These are phyloP conservation scores for Fraxinus americana DNA, from an alignment of 257 asterid genomes.

Conservation along the genomic window DNA sequence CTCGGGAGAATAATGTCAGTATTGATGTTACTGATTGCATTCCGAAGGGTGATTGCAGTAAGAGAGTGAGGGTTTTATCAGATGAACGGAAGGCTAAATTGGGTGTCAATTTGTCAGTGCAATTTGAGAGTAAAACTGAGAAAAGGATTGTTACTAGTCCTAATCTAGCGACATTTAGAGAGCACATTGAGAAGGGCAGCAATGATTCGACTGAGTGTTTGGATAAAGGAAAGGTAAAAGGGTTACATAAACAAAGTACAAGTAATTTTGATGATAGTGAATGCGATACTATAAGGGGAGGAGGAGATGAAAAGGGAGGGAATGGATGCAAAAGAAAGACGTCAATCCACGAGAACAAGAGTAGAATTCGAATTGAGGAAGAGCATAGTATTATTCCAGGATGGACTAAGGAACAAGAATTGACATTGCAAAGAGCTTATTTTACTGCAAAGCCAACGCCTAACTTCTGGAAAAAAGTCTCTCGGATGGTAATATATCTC, in stretches of 20 bases:
- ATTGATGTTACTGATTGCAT: slow-evolving; percentile 6
- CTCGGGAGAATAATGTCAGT: slow-evolving; percentile 5
- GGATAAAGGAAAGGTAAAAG: slow-evolving; percentile 19
- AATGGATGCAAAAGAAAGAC: slow-evolving; percentile 28
- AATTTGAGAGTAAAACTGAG: slow-evolving; percentile 19
- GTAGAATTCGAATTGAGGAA: slow-evolving; percentile 39
- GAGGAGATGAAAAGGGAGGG: slow-evolving; percentile 18
- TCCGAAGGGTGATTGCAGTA: slow-evolving; percentile 19
- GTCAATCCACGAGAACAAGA: slow-evolving; percentile 50
- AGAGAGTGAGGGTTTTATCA: slow-evolving; percentile 17
- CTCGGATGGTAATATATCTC: slow-evolving; percentile 67
- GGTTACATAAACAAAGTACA: background rate
- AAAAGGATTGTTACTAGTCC: too few relatives aligned
- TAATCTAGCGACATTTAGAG: too few relatives aligned
- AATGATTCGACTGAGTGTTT: slow-evolving; percentile 2
- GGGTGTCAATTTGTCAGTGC: slow-evolving; percentile 16
- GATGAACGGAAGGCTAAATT: slow-evolving; percentile 23
- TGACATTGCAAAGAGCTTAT: slow-evolving; percentile 68
- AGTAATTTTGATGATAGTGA: slow-evolving; percentile 16
- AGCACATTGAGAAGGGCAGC: slow-evolving; percentile 2
- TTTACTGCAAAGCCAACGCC: slow-evolving; percentile 84
- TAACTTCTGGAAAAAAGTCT: slow-evolving; percentile 87
- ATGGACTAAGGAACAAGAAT: slow-evolving; percentile 80
- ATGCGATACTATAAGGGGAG: slow-evolving; percentile 11
- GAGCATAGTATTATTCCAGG: slow-evolving; percentile 40